A percentile compares a stretch with the other conserved stretches of the same genome.
Conservation (phyloP, 495 filamentous ascomycete genomes). For the Geoglossum glabrum region DNA sequence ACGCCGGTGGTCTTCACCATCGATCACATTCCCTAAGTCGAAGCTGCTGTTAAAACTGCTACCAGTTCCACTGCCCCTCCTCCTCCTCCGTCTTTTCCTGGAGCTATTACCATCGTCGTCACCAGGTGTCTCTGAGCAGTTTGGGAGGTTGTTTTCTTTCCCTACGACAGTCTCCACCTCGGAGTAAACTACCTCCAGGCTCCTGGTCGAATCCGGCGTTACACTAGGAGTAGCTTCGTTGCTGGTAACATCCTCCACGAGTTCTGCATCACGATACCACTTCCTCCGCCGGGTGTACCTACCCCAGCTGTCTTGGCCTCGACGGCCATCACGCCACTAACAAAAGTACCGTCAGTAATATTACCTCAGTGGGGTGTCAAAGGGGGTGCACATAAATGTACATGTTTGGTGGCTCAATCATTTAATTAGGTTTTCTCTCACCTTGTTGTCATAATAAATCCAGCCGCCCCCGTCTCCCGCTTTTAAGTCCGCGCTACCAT, state of each 20-base stretch:
- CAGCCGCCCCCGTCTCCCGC: conserved; percentile 53
- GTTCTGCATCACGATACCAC: conserved; percentile 90
- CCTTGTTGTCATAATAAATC: conserved; percentile 98
- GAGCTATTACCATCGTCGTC: conserved; percentile 3
- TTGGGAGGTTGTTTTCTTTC: neutral
- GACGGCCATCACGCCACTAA: conserved; percentile 77
- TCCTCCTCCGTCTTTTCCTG: conserved; percentile 9
- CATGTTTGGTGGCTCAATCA: neutral
- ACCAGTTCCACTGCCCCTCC: conserved; percentile 10
- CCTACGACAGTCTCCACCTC: conserved; percentile 7
- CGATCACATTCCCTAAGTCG: conserved; percentile 7
- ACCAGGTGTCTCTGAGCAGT: neutral
- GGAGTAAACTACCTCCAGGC: neutral
- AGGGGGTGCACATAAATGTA: neutral
- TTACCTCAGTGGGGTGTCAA: neutral
- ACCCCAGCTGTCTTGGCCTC: conserved; percentile 83
- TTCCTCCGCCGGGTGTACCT: conserved; percentile 85
- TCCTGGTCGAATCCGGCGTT: conserved; percentile 15
- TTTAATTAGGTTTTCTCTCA: conserved; percentile 17
- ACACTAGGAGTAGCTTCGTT: conserved; percentile 22
- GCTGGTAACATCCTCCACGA: conserved; percentile 47
- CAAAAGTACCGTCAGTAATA: neutral
- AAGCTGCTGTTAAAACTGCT: neutral
- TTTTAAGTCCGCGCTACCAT: conserved; percentile 15
- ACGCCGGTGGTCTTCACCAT: conserved; percentile 10